Base-by-base conservation (phyloP, 1,139 yeast genomes). In the Nadsonia commutata region DNA sequence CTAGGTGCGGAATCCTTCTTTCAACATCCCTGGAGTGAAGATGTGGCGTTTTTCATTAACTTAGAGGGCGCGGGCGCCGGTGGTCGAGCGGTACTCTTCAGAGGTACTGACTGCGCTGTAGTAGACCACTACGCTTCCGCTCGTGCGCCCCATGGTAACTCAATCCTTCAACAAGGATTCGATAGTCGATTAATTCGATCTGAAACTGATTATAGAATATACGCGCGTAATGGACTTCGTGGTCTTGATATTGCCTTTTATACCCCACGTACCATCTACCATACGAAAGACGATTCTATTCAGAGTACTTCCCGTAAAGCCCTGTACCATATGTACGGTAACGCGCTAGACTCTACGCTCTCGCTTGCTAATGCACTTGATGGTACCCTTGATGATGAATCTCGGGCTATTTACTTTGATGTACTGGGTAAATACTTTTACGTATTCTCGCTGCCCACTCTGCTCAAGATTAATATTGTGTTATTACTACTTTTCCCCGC, bases 61-160 rank as follows among this genome's bases (percentile, higher is more conserved):
- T 66, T 88, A 50, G 97, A 88, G 66, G 96, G 96, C n/a, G 84
- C 95, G 0, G 96, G 96, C 2, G 83, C 94, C 3, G 95, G 95
- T 21, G 95, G 95, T 5, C 76, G 82, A 49, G 88, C 95, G 0
- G 70, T 83, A 33, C 65, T 88, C 40, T 85, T 88, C 60, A 71
- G 96, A 59, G 79, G 90, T 17, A 78, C 95, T 0, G 95, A 88
- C 56, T 72, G 71, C 50, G 82, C 81, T 0, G 73, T 83, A 8
- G 82, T 82, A 1, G 68, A 78, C 48, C 76, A 71, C 52, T 76
- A 70, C 49, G 53, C 61, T 23, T 75, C 71, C 1, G 58, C 63
- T 3, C 49, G 59, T 16, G 55, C 58, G n/a, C 95, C 95, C 0
- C 83, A 77, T 62, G 95, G 82, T 3, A 73, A 76, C 44, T 82